These are phyloP conservation scores for Pleoardoris graminearum DNA, from an alignment of 2,329 filamentous ascomycete genomes.

Conservation along the genomic window DNA sequence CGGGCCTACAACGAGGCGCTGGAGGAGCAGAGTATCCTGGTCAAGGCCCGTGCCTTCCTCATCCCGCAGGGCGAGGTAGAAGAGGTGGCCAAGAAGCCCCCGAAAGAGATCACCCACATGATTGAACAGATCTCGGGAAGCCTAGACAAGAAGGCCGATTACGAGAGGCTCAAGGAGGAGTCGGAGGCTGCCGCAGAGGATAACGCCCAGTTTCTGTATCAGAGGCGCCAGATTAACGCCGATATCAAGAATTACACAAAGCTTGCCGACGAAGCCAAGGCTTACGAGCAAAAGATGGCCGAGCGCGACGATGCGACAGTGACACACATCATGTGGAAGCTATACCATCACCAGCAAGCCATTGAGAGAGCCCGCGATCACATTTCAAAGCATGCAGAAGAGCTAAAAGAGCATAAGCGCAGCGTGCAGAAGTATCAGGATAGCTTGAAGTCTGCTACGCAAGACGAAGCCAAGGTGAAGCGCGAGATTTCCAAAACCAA, in stretches of 20 bases:
- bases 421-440: slow-evolving; percentile 84
- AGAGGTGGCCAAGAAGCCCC: slow-evolving; percentile 91
- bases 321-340: slow-evolving; percentile 92
- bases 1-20: slow-evolving; percentile 92
- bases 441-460: slow-evolving; percentile 77
- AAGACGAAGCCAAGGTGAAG: slow-evolving; percentile 76
- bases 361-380: slow-evolving; percentile 90
- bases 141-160: slow-evolving; percentile 90
- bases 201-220: slow-evolving; percentile 83
- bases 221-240: slow-evolving; percentile 91
- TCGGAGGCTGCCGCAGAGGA: slow-evolving; percentile 86
- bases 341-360: slow-evolving; percentile 90
- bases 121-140: slow-evolving; percentile 98
- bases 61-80: slow-evolving; percentile 99
- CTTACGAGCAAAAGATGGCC: slow-evolving; percentile 85
- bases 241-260: slow-evolving; percentile 98
- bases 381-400: slow-evolving; percentile 92
- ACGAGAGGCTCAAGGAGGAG: slow-evolving; percentile 85
- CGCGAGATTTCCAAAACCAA: slow-evolving; percentile 82
- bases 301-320: slow-evolving; percentile 91
- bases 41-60: slow-evolving; percentile 96
- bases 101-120: slow-evolving; percentile 86
- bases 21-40: slow-evolving; percentile 92
- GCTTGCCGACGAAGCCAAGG: slow-evolving; percentile 93
- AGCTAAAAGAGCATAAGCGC: slow-evolving; percentile 88